phyloP scores from a whole-genome alignment of 257 asterid species.

The Scutellaria baicalensis region DNA sequence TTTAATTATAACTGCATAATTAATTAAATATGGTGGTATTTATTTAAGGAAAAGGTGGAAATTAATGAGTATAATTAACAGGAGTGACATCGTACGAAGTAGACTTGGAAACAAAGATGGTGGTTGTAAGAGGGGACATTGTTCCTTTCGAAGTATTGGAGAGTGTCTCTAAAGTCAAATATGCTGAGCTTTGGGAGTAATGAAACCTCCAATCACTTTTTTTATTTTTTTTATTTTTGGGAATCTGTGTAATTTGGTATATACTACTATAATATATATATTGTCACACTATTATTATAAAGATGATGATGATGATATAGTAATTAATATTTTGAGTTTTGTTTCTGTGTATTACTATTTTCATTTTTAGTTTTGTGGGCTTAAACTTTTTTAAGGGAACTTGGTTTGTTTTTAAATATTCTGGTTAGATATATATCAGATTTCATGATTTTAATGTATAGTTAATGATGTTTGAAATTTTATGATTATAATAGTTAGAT shows the following conservation, averaged over 20 bases:
- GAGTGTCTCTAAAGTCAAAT: slow-evolving; percentile 76
- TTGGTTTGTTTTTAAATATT: too few relatives aligned
- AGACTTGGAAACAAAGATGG: slow-evolving; percentile 80
- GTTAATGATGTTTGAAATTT: too few relatives aligned
- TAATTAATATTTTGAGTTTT: too few relatives aligned
- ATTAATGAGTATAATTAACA: slow-evolving; percentile 12
- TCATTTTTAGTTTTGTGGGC: too few relatives aligned
- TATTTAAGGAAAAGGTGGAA: not conserved
- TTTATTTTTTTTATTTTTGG: not conserved
- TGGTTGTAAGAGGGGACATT: slow-evolving; percentile 74
- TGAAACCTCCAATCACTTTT: not conserved
- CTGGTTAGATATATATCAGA: too few relatives aligned
- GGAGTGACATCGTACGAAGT: slow-evolving; percentile 75
- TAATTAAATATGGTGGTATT: not conserved
- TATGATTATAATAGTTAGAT: too few relatives aligned
- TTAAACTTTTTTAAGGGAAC: too few relatives aligned
- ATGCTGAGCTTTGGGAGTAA: slow-evolving; percentile 54
- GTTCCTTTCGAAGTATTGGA: slow-evolving; percentile 73
- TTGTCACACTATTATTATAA: too few relatives aligned
- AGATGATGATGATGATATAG: too few relatives aligned
- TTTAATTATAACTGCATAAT: not conserved
- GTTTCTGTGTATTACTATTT: too few relatives aligned
- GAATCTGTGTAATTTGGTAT: not conserved
- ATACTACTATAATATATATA: too few relatives aligned
- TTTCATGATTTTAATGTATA: too few relatives aligned